Evolutionary conservation across 257 asterid species (phyloP).

Genomic region (Agastache rugosa): DNA sequence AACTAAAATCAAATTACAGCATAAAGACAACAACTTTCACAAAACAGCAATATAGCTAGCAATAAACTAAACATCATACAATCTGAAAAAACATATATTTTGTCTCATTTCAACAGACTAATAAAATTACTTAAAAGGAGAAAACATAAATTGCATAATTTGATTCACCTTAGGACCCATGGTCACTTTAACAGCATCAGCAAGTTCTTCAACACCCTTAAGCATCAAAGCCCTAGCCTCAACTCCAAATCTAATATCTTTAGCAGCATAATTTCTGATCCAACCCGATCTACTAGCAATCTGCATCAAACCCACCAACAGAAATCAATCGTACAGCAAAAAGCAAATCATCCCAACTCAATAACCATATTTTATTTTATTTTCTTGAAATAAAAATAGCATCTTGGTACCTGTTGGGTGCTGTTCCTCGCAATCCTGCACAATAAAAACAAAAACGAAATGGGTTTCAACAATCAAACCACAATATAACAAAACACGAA

Average conservation of each 20-base stretch:
- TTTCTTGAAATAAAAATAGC: neutral
- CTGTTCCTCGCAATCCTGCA: slow-evolving; percentile 64
- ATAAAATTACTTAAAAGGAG: neutral
- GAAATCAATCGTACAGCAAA: slow-evolving; percentile 14
- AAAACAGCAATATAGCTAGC: neutral
- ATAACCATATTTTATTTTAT: neutral
- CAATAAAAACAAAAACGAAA: slow-evolving; percentile 27
- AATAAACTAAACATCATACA: neutral
- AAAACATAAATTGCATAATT: neutral
- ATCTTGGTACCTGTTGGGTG: slow-evolving; percentile 58
- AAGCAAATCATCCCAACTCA: neutral
- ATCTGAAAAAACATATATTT: neutral
- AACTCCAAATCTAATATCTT: slow-evolving; percentile 86
- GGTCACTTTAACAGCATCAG: slow-evolving; percentile 91
- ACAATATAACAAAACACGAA: neutral
- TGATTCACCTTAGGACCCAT: slow-evolving; percentile 90
- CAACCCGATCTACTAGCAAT: slow-evolving; percentile 63
- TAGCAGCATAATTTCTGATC: slow-evolving; percentile 88
- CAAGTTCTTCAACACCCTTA: slow-evolving; percentile 93
- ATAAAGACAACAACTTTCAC: neutral
- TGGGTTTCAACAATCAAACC: slow-evolving; percentile 8
- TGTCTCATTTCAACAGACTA: neutral
- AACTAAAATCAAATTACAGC: neutral
- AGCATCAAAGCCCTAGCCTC: slow-evolving; percentile 94
- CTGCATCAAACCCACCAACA: slow-evolving; percentile 47